These are phyloP conservation scores for Phanerodontia chrysosporium DNA, from an alignment of 768 basidiomycete genomes.

Conservation along the genomic window DNA sequence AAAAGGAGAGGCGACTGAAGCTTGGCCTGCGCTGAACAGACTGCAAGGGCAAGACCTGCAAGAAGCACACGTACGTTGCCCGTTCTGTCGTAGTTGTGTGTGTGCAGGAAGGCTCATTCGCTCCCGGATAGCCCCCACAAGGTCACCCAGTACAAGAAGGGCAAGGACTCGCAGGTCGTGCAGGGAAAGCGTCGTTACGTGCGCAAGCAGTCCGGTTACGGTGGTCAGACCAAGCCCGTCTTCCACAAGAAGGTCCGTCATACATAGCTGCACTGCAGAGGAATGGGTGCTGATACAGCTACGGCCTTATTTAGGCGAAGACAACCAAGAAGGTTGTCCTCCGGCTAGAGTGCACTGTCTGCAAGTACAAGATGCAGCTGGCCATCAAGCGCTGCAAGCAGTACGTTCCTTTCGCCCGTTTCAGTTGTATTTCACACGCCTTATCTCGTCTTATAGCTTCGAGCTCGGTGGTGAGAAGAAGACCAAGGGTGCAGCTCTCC, in stretches of 20 bases:
- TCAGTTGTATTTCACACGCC: neutral
- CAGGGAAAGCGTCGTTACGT: conserved; percentile 99
- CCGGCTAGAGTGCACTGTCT: conserved; percentile 94
- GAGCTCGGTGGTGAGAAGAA: conserved; percentile 99
- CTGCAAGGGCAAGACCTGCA: conserved; percentile 97
- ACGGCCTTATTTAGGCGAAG: conserved; percentile 62
- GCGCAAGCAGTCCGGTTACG: conserved; percentile 97
- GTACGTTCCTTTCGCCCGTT: conserved; percentile 42
- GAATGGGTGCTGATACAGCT: neutral
- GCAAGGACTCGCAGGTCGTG: conserved; percentile 95
- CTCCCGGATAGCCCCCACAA: conserved; percentile 78
- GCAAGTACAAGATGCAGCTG: conserved; percentile 98
- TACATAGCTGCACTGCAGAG: neutral
- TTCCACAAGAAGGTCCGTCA: conserved; percentile 98
- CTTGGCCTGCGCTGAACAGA: conserved; percentile 37
- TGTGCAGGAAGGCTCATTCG: neutral
- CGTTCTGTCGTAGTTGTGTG: neutral
- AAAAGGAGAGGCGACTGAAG: neutral
- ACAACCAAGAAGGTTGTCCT: conserved; percentile 99
- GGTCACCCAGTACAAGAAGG: conserved; percentile 99
- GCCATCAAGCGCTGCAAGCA: conserved; percentile 99
- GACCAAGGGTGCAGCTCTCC: conserved; percentile 94
- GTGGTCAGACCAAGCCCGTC: conserved; percentile 99
- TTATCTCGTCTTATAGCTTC: conserved; percentile 53
- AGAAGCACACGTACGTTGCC: conserved; percentile 85